A percentile compares a stretch with the other conserved stretches of the same genome.
Conservation (phyloP, 2,329 filamentous ascomycete genomes). For the Colletotrichum orchidophilum region DNA sequence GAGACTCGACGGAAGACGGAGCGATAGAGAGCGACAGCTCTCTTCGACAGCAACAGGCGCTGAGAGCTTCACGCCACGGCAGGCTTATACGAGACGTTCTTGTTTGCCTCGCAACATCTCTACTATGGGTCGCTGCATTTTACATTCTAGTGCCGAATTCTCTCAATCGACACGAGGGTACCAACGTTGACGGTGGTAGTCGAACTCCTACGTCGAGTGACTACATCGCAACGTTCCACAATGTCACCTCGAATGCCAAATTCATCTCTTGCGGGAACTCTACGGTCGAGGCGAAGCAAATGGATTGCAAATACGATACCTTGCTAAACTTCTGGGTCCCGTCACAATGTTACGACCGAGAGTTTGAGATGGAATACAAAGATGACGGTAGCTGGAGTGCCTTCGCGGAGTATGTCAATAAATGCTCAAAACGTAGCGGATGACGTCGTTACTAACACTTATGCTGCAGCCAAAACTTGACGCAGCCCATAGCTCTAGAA, state of each 20-base stretch:
- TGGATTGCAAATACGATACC: constrained; percentile 38
- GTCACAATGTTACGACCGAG: constrained; percentile 36
- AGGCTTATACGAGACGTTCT: background rate
- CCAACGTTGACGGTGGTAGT: background rate
- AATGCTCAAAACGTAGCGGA: background rate
- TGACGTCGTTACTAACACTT: background rate
- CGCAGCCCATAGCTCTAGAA: constrained; percentile 32
- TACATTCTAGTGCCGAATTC: constrained; percentile 16
- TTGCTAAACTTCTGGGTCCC: constrained; percentile 40
- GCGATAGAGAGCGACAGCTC: background rate
- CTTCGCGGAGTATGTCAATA: constrained; percentile 18
- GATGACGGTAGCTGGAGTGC: constrained; percentile 39
- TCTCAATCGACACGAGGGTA: too few species aligned
- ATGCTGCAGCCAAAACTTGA: constrained; percentile 34
- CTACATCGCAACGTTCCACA: constrained; percentile 23
- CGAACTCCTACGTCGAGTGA: background rate
- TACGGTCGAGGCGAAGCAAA: constrained; percentile 29
- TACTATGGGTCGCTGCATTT: constrained; percentile 36
- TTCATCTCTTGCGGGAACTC: constrained; percentile 37
- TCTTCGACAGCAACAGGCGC: background rate
- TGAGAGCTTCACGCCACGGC: background rate
- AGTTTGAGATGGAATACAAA: constrained; percentile 39
- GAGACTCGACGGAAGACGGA: background rate
- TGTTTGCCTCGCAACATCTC: constrained; percentile 32
- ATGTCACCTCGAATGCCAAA: constrained; percentile 35